These are phyloP conservation scores for Penicillium bialowiezense DNA, from an alignment of 495 filamentous ascomycete genomes.

Conservation along the genomic window DNA sequence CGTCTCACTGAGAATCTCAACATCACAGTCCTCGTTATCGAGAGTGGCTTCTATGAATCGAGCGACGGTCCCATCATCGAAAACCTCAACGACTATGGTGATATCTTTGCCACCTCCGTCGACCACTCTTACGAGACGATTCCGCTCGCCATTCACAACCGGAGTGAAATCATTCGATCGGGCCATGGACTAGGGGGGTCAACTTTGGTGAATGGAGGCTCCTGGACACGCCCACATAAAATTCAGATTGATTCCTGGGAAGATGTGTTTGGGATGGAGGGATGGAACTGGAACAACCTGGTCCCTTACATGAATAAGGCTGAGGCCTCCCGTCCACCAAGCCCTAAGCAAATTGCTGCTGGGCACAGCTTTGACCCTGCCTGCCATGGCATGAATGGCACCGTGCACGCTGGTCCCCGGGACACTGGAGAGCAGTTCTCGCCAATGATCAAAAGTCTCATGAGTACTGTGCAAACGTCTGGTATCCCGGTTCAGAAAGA, in stretches of 20 bases:
- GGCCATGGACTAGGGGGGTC: constrained; percentile 50
- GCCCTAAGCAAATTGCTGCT: constrained; percentile 12
- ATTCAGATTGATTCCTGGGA: constrained; percentile 52
- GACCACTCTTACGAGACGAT: constrained; percentile 20
- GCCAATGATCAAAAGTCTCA: constrained; percentile 22
- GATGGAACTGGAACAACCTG: constrained; percentile 53
- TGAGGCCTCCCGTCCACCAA: constrained; percentile 17
- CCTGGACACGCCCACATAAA: constrained; percentile 43
- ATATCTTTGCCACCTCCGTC: constrained; percentile 29
- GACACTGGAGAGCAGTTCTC: constrained; percentile 16
- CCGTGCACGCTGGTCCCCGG: constrained; percentile 22
- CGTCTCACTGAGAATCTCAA: constrained; percentile 45
- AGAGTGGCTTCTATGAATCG: constrained; percentile 42
- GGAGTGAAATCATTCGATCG: constrained; percentile 13
- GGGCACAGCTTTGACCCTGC: constrained; percentile 17
- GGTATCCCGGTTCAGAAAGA: constrained; percentile 19
- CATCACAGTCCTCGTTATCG: constrained; percentile 49
- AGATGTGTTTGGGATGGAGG: constrained; percentile 40
- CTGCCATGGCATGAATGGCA: constrained; percentile 25
- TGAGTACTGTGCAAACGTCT: constrained; percentile 10
- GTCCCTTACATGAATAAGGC: constrained; percentile 37
- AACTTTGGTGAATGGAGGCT: constrained; percentile 53
- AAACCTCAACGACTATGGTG: constrained; percentile 33
- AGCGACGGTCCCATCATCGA: constrained; percentile 31
- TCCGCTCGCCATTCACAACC: constrained; percentile 13